Conservation (phyloP, 805 yeast species). For the Yamadazyma philogaea region DNA sequence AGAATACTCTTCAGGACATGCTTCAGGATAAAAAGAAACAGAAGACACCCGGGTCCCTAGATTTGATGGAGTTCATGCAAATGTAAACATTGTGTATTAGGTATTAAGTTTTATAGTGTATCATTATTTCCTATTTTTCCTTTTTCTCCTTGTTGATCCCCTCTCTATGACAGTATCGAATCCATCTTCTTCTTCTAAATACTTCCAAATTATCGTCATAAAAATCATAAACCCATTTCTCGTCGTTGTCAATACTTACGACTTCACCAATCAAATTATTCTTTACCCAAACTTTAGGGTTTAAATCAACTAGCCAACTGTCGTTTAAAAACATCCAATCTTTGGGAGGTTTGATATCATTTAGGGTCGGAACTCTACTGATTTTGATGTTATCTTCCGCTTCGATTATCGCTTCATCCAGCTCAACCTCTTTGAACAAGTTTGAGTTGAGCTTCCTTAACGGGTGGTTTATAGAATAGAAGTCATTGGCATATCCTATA, state of each 20-base stretch:
- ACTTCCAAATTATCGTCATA: constrained; percentile 32
- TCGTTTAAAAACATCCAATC: constrained; percentile 30
- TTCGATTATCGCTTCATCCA: constrained; percentile 17
- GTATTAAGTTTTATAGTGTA: background rate
- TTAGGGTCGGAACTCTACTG: constrained; percentile 11
- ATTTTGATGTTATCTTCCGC: constrained; percentile 16
- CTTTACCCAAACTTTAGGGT: constrained; percentile 63
- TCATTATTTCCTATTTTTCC: background rate
- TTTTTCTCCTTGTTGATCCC: background rate
- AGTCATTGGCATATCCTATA: constrained; percentile 56
- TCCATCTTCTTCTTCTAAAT: constrained; percentile 67
- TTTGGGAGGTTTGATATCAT: constrained; percentile 52
- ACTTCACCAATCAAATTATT: constrained; percentile 47
- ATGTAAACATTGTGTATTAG: background rate
- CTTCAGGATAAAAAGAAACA: constrained; percentile 39
- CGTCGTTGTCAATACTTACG: constrained; percentile 64
- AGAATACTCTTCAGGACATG: constrained; percentile 40
- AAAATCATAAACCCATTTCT: constrained; percentile 83
- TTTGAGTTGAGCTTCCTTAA: constrained; percentile 16
- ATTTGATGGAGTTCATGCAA: constrained; percentile 50
- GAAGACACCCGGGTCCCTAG: constrained; percentile 29
- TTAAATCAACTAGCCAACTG: constrained; percentile 66
- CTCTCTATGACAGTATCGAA: constrained; percentile 27
- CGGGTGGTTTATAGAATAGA: constrained; percentile 47
- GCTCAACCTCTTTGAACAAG: constrained; percentile 14